Base-by-base conservation (phyloP, 2,329 filamentous ascomycete genomes). In the Verticillium isaacii region DNA sequence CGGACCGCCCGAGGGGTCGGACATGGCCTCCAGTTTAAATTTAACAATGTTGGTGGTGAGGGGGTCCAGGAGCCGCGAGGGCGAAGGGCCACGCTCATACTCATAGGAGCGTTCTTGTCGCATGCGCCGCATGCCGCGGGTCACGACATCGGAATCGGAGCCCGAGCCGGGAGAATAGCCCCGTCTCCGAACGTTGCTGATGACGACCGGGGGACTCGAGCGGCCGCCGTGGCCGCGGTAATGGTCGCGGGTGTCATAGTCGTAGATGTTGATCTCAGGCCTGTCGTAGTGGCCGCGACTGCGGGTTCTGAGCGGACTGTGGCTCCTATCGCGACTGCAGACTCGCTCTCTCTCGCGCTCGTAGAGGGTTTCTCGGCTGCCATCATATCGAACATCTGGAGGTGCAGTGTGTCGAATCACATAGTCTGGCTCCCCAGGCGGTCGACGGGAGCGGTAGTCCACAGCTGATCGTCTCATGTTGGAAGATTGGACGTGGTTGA, bases 51-150 rank as follows among this genome's bases (percentile, higher is more conserved):
- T 52, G n/a, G 45, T 19, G 11, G 19, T 52, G 17, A 52, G 19
- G 23, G 45, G 11, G 12, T 52, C 45, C n/a, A 11, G 12, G 67
- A 65, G 23, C 68, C 63, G 23, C 64, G 62, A 34, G 72, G 71
- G 17, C 63, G 64, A 17, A 74, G 29, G 29, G 29, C 29, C 29
- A 29, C 29, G 29, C 29, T 29, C 29, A 29, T 29, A 71, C 41
- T 70, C 70, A 25, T 59, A 34, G 14, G 50, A 14, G 36, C 37
- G 36, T 61, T 61, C 59, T 63, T 61, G 5, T 59, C 54, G 12
- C 19, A 23, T 19, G 37, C 37, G 37, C 3, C 14, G 37, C 2
- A 15, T 17, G 37, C 6, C 17, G n/a, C 37, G 37, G 14, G 37
- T 52, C 14, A 11, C 11, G 9, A 14, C 34, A 3, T 14, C 14